Evolutionary conservation across 306 rosid genomes (phyloP), one percentile per base, ranked within the genome.

Genomic region (Cicer chorassanicum): DNA sequence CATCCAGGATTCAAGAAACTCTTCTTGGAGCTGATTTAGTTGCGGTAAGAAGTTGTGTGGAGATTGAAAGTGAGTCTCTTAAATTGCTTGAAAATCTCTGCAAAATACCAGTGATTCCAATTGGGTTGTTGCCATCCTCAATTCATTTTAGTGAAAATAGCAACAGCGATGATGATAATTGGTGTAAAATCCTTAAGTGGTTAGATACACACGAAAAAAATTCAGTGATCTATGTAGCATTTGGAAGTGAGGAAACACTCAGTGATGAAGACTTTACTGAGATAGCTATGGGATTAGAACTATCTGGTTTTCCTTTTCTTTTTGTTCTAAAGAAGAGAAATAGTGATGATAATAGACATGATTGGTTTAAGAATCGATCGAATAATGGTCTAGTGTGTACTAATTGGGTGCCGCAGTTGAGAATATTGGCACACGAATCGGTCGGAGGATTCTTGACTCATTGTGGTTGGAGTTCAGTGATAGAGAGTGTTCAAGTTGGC

Each of bases 381-480:
- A 73, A 38, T 36, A 49, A 39, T 5, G 83, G 83, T 1, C 1
- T 78, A 12, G 68, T 82, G 39, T 66, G 82, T 48, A 73, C 15
- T 0, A 50, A 2, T 1, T 78, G 82, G 86, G 82, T 41, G 6
- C 86, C 86, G 0, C 86, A 82, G 50, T 2, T 73, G 42, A 78
- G 46, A 4, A 67, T 82, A 18, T 53, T 82, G 21, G 54, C 46
- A 0, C 86, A 82, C 15, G n/a, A 67, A 3, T 67, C 80, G 0
- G 53, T 78, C 1, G 86, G 86, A 8, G 82, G 82, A 39, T 78
- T 78, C 38, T 36, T 82, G 76, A 66, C 39, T 16, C 86, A 78
- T 34, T 73, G 76, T 5, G 86, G 86, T 43, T 82, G 83, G 86
- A 61, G 83, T 34, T 82, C 62, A 55, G 62, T 19, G 7, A 55